Conservation (phyloP, 352 stramenopile genomes). For the Phytopythium montanum region DNA sequence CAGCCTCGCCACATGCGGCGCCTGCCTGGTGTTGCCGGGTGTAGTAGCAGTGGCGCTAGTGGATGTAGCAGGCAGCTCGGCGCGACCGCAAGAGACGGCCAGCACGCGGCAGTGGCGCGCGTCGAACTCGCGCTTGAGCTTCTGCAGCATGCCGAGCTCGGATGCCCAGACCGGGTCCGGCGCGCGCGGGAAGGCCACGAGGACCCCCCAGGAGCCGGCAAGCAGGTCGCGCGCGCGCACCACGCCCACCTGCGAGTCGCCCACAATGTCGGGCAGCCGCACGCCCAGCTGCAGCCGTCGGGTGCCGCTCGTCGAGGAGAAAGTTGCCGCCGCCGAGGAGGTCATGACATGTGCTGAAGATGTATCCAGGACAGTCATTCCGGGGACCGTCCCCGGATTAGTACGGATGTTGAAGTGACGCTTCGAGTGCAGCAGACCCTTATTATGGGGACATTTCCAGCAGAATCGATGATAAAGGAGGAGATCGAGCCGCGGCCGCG, state of each 20-base stretch:
- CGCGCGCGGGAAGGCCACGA: slow-evolving; percentile 68
- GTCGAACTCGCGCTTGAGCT: slow-evolving; percentile 75
- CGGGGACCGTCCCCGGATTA: background rate
- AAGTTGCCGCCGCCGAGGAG: background rate
- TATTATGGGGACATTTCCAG: background rate
- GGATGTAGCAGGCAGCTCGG: slow-evolving; percentile 7
- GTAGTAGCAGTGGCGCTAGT: slow-evolving; percentile 7
- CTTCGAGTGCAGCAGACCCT: background rate
- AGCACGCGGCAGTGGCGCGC: slow-evolving; percentile 69
- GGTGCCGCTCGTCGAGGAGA: slow-evolving; percentile 14
- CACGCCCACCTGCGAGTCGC: slow-evolving; percentile 64
- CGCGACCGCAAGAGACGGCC: slow-evolving; percentile 22
- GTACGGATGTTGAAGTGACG: background rate
- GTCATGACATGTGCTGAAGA: no score
- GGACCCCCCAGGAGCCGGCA: slow-evolving; percentile 57
- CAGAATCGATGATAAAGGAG: background rate
- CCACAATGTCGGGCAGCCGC: slow-evolving; percentile 72
- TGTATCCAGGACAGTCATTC: background rate
- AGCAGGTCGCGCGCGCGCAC: slow-evolving; percentile 74
- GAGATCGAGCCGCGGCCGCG: background rate
- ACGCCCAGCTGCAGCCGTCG: slow-evolving; percentile 57
- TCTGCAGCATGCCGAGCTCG: slow-evolving; percentile 76
- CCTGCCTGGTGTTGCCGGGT: background rate
- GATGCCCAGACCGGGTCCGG: slow-evolving; percentile 77
- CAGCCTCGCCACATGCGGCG: slow-evolving; percentile 20